phyloP scores from a whole-genome alignment of 306 rosid genomes.

The Quercus berberidifolia region DNA sequence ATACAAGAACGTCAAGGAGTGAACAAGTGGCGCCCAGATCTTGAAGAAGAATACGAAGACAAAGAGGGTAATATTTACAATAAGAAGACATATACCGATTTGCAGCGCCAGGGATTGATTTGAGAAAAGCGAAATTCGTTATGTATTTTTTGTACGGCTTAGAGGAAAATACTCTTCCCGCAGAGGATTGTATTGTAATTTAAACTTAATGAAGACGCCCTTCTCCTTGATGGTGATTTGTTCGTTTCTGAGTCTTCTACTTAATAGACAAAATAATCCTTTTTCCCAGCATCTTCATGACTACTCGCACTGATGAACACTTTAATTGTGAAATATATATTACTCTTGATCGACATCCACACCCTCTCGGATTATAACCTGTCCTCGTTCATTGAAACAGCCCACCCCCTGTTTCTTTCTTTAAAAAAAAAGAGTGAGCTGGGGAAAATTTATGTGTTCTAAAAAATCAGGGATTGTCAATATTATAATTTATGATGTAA shows the following conservation, averaged over 20 bases:
- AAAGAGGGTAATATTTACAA: conserved; percentile 97
- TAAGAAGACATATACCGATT: conserved; percentile 91
- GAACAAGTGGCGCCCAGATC: conserved; percentile 97
- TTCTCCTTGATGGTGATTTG: background rate
- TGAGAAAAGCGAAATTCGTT: conserved; percentile 12
- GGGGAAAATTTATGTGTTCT: no score
- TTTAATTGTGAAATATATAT: no score
- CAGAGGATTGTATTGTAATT: background rate
- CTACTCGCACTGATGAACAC: no score
- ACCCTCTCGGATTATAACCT: no score
- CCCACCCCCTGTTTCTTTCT: no score
- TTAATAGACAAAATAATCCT: no score
- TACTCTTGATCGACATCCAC: no score
- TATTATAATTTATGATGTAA: no score
- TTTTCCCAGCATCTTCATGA: no score
- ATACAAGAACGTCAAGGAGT: conserved; percentile 88
- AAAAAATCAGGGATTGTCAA: no score
- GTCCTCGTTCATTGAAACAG: no score
- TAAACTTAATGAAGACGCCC: background rate
- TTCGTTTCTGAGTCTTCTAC: background rate
- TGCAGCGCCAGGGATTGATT: conserved; percentile 94
- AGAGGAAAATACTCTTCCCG: background rate
- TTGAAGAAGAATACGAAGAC: conserved; percentile 99
- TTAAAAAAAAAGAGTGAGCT: no score
- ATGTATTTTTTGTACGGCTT: background rate